Evolutionary conservation across 169 alveolate genomes (phyloP).

Genomic region (Babesia bovis): DNA sequence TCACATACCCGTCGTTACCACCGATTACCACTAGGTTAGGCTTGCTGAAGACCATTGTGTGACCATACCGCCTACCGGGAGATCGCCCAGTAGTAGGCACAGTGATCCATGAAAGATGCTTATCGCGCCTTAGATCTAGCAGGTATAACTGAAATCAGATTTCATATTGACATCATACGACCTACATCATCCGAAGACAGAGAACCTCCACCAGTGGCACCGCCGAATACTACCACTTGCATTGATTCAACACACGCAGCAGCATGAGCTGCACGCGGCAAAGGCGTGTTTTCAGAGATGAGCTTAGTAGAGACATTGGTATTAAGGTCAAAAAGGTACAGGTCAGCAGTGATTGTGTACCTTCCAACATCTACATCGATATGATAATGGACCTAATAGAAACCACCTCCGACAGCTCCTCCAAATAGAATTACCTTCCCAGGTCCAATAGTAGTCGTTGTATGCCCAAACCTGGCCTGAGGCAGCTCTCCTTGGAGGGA

Average conservation of each 20-base stretch:
- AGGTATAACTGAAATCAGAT: conserved; percentile 85
- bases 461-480: conserved; percentile 96
- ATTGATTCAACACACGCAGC: conserved; percentile 94
- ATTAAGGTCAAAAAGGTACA: conserved; percentile 87
- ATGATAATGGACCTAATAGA: not conserved
- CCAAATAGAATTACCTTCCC: conserved; percentile 90
- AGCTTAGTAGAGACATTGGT: conserved; percentile 87
- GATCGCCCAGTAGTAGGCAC: conserved; percentile 96
- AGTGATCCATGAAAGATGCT: conserved; percentile 93
- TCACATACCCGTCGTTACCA: conserved; percentile 94
- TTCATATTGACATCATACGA: not conserved
- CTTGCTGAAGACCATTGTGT: conserved; percentile 93
- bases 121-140: conserved; percentile 93
- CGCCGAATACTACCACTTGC: conserved; percentile 96
- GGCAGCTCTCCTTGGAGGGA: conserved; percentile 91
- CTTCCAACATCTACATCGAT: conserved; percentile 89
- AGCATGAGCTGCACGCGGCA: conserved; percentile 99
- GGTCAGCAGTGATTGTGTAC: conserved; percentile 95
- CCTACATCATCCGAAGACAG: conserved; percentile 92
- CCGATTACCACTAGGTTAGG: conserved; percentile 96
- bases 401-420: conserved; percentile 92
- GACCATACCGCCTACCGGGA: conserved; percentile 99
- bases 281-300: conserved; percentile 88
- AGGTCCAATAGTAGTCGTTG: conserved; percentile 90
- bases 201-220: conserved; percentile 99